These are phyloP conservation scores for Aquilaria sinensis DNA, from an alignment of 345 rosid species.

Conservation along the genomic window DNA sequence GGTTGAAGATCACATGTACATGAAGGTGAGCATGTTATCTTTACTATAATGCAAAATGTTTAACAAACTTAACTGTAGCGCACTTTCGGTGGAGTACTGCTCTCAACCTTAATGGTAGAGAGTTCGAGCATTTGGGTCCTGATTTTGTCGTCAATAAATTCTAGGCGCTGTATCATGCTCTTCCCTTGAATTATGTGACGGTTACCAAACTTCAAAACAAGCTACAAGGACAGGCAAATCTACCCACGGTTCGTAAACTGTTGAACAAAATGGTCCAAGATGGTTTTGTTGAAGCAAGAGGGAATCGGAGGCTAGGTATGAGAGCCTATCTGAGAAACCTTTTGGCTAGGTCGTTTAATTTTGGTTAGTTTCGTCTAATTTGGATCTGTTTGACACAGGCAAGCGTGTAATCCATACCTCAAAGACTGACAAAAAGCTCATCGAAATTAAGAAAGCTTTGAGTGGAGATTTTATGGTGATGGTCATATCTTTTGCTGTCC, in stretches of 20 bases:
- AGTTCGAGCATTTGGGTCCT: background rate
- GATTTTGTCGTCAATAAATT: slow-evolving; percentile 10
- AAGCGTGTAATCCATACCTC: slow-evolving; percentile 77
- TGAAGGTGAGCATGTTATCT: slow-evolving; percentile 47
- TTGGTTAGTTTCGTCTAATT: slow-evolving; percentile 4
- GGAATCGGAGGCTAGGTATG: slow-evolving; percentile 79
- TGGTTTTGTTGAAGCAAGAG: slow-evolving; percentile 73
- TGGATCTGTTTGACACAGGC: slow-evolving; percentile 40
- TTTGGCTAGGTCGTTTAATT: background rate
- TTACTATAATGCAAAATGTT: slow-evolving; percentile 1
- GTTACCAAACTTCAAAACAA: slow-evolving; percentile 62
- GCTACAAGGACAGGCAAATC: slow-evolving; percentile 77
- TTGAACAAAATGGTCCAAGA: slow-evolving; percentile 67
- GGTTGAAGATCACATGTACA: slow-evolving; percentile 57
- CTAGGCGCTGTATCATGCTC: slow-evolving; percentile 81
- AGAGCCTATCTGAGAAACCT: slow-evolving; percentile 9
- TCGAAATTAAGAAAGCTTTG: slow-evolving; percentile 67
- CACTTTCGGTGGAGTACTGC: background rate
- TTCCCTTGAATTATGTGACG: slow-evolving; percentile 73
- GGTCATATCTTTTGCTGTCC: background rate
- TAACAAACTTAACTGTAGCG: background rate
- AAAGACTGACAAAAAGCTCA: slow-evolving; percentile 59
- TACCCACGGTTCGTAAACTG: slow-evolving; percentile 51
- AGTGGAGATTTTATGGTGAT: slow-evolving; percentile 51
- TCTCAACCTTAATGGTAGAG: no score